A percentile compares a stretch with the other conserved stretches of the same genome.
Evolutionary conservation across 495 filamentous ascomycete genomes (phyloP).

Genomic region (Stereocaulon alpinum): DNA sequence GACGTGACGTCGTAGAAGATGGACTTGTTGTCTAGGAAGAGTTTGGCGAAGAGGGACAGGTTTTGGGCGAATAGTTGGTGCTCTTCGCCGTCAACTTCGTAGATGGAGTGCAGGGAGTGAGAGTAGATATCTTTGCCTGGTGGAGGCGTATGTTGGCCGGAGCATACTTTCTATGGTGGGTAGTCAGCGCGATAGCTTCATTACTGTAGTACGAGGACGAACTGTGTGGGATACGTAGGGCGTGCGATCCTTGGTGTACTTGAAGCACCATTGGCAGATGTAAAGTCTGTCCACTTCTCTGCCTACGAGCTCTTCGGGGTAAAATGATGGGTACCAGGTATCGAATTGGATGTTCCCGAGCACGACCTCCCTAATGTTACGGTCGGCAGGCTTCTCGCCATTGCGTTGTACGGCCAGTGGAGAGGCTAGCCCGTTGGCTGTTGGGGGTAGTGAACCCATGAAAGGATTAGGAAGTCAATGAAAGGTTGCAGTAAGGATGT

Average conservation of each 20-base stretch:
- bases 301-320: constrained; percentile 65
- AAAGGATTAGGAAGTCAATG: background rate
- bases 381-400: constrained; percentile 35
- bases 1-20: constrained; percentile 94
- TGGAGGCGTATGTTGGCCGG: constrained; percentile 19
- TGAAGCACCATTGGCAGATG: constrained; percentile 89
- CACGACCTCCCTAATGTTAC: constrained; percentile 64
- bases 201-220: constrained; percentile 27
- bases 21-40: constrained; percentile 96
- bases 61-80: constrained; percentile 90
- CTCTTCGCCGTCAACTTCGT: constrained; percentile 83
- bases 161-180: constrained; percentile 37
- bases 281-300: constrained; percentile 58
- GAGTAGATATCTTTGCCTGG: constrained; percentile 45
- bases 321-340: constrained; percentile 70
- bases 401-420: constrained; percentile 19
- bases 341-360: constrained; percentile 63
- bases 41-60: constrained; percentile 90
- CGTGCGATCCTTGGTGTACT: constrained; percentile 67
- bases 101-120: constrained; percentile 56
- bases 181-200: constrained; percentile 28
- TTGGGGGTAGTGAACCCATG: constrained; percentile 12
- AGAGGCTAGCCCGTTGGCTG: constrained; percentile 10
- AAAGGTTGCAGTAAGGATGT: background rate
- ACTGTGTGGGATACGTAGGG: constrained; percentile 46